These are phyloP conservation scores for Corniculantispora saksenae DNA, from an alignment of 2,329 filamentous ascomycete species.

Conservation along the genomic window DNA sequence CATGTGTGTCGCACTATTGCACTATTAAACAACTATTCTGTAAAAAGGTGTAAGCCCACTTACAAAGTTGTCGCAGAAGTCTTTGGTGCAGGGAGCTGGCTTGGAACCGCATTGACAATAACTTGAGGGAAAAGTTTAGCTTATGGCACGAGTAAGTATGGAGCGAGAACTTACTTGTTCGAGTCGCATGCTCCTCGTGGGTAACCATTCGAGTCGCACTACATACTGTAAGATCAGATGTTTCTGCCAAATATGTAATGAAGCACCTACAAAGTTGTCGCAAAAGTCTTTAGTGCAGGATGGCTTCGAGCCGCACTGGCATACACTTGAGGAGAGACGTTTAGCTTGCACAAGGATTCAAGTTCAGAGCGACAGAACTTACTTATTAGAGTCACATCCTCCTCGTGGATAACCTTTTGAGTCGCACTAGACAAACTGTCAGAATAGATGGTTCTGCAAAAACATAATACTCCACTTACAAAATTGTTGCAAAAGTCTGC, in stretches of 20 bases:
- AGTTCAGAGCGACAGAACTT: neutral
- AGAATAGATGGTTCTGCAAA: neutral
- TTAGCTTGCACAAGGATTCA: neutral
- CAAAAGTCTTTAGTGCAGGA: neutral
- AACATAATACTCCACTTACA: neutral
- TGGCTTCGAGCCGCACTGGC: neutral
- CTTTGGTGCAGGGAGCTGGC: neutral
- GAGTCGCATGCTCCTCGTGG: neutral
- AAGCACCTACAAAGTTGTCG: neutral
- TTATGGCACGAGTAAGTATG: neutral
- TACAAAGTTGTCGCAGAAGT: neutral
- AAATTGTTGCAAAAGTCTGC: neutral
- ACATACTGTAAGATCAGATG: neutral
- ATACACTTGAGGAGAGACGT: neutral
- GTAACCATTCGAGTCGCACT: neutral
- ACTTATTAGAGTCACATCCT: neutral
- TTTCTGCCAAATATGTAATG: neutral
- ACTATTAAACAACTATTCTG: neutral
- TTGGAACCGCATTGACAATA: neutral
- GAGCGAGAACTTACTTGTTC: neutral
- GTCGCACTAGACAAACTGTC: neutral
- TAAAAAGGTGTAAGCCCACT: neutral
- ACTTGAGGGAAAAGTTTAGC: neutral
- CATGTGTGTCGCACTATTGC: neutral
- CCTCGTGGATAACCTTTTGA: neutral